phyloP scores from a whole-genome alignment of 2,329 filamentous ascomycete species.

The Trichophyton schoenleinii region DNA sequence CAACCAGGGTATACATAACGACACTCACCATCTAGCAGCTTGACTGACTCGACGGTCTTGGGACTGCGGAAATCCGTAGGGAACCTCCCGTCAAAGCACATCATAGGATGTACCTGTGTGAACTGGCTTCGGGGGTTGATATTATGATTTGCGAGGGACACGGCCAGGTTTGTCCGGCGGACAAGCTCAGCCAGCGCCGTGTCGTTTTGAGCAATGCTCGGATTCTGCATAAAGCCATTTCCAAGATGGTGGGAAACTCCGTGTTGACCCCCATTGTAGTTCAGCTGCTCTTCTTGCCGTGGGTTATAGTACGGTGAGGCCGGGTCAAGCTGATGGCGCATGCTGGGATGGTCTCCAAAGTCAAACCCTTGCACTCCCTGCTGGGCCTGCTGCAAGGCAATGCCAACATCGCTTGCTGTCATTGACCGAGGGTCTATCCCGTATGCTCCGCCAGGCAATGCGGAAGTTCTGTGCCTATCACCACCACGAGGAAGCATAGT shows the following conservation, averaged over 20 bases:
- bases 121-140: constrained; percentile 14
- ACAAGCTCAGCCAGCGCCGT: constrained; percentile 10
- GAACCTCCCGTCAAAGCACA: constrained; percentile 16
- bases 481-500: constrained; percentile 9
- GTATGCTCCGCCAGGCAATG: constrained; percentile 11
- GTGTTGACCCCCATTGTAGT: neutral
- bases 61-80: constrained; percentile 16
- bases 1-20: neutral
- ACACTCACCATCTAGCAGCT: constrained; percentile 16
- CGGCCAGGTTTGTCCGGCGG: constrained; percentile 15
- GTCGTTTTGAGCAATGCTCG: neutral
- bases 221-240: neutral
- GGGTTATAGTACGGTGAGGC: neutral
- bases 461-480: constrained; percentile 11
- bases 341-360: constrained; percentile 1
- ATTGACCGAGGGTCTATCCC: constrained; percentile 13
- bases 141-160: constrained; percentile 15
- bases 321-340: neutral
- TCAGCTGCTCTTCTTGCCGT: neutral
- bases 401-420: constrained; percentile 14
- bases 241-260: neutral
- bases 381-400: constrained; percentile 15
- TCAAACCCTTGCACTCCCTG: constrained; percentile 13
- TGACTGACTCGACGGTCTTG: constrained; percentile 15
- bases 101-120: constrained; percentile 16